These are phyloP conservation scores for Syzygium jambos DNA, from an alignment of 345 rosid species.

Conservation along the genomic window DNA sequence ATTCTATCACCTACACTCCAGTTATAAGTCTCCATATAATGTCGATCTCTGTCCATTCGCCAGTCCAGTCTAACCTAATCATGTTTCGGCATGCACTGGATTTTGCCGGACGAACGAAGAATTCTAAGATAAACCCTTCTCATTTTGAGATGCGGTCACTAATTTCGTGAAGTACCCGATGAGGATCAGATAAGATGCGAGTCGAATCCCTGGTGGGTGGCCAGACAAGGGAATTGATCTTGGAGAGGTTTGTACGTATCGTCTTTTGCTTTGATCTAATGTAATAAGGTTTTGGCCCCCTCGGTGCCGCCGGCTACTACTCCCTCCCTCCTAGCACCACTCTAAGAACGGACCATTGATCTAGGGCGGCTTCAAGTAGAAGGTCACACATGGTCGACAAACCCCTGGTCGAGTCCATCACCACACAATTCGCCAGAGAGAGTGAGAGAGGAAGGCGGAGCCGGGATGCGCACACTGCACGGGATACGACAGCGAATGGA, in stretches of 20 bases:
- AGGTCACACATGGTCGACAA: not conserved
- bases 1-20: not conserved
- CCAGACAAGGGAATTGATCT: not conserved
- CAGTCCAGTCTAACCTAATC: not conserved
- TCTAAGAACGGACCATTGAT: not conserved
- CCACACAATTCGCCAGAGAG: not conserved
- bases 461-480: not conserved
- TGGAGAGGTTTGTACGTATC: not conserved
- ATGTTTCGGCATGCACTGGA: not conserved
- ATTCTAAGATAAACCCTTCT: not conserved
- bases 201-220: not conserved
- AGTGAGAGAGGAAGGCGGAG: not conserved
- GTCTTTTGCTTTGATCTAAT: not conserved
- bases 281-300: not conserved
- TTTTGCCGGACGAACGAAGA: not conserved
- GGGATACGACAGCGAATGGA: not conserved
- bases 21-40: not conserved
- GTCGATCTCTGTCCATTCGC: not conserved
- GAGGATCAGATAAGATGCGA: not conserved
- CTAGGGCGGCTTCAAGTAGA: not conserved
- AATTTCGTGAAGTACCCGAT: not conserved
- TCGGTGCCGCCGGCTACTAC: not conserved
- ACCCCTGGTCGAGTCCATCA: not conserved
- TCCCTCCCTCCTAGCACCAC: not conserved
- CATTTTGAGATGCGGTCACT: not conserved